Evolutionary conservation across 2,329 filamentous ascomycete species (phyloP).

Genomic region (Pestalotiopsis sp.): DNA sequence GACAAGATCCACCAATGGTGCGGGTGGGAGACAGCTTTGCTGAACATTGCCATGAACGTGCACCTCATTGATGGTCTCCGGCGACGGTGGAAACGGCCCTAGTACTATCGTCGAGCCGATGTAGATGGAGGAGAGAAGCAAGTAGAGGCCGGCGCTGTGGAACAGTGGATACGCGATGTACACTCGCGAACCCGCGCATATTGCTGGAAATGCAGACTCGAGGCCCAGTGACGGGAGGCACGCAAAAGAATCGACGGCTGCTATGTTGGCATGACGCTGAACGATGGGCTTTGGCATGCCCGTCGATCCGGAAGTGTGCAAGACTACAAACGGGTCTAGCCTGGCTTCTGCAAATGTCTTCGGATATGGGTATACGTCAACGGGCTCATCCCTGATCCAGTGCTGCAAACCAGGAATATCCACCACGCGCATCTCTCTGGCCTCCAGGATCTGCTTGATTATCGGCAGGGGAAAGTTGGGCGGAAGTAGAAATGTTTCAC

Average conservation of each 20-base stretch:
- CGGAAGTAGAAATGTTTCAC: slow-evolving; percentile 27
- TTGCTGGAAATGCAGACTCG: slow-evolving; percentile 11
- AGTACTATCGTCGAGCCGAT: slow-evolving; percentile 26
- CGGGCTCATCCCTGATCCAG: slow-evolving; percentile 18
- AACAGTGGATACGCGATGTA: slow-evolving; percentile 22
- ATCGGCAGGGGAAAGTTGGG: slow-evolving; percentile 21
- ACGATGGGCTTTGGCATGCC: slow-evolving; percentile 17
- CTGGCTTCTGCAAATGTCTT: slow-evolving; percentile 35
- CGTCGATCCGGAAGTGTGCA: slow-evolving; percentile 43
- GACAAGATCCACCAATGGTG: slow-evolving; percentile 24
- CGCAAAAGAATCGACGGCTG: slow-evolving; percentile 7
- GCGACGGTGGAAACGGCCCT: slow-evolving; percentile 27
- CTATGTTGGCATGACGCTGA: slow-evolving; percentile 11
- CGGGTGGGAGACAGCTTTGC: slow-evolving; percentile 19
- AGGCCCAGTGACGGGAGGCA: slow-evolving; percentile 3
- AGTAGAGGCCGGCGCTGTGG: slow-evolving; percentile 20
- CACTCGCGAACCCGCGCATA: slow-evolving; percentile 16
- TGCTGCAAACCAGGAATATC: slow-evolving; percentile 9
- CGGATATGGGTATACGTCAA: slow-evolving; percentile 30
- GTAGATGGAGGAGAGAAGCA: slow-evolving; percentile 27
- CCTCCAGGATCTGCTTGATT: slow-evolving; percentile 29
- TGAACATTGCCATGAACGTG: slow-evolving; percentile 23
- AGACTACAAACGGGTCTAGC: slow-evolving; percentile 31
- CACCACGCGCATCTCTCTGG: slow-evolving; percentile 23
- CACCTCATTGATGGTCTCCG: slow-evolving; percentile 18